phyloP scores from a whole-genome alignment of 352 stramenopile genomes.

The Globisporangium lucens region DNA sequence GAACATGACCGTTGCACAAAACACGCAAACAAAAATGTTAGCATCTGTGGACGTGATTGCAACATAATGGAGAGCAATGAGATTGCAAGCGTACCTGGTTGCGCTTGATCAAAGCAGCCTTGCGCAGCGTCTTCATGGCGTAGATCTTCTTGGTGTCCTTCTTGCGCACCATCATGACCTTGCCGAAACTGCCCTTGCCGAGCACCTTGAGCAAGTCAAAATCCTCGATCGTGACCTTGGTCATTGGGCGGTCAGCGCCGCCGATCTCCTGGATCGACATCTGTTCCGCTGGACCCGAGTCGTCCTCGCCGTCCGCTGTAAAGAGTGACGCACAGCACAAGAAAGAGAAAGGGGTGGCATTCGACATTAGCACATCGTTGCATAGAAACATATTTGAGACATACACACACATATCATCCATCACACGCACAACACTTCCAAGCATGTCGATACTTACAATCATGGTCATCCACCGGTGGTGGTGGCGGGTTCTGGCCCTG shows the following conservation, averaged over 20 bases:
- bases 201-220: slow-evolving; percentile 94
- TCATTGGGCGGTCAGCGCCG: slow-evolving; percentile 46
- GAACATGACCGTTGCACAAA: not conserved
- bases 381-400: not conserved
- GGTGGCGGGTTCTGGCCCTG: slow-evolving; percentile 17
- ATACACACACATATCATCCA: not conserved
- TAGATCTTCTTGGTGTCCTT: slow-evolving; percentile 94
- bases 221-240: slow-evolving; percentile 90
- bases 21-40: not conserved
- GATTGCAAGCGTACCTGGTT: slow-evolving; percentile 62
- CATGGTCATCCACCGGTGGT: slow-evolving; percentile 35
- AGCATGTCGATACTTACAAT: slow-evolving; percentile 42
- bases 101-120: slow-evolving; percentile 90
- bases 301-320: slow-evolving; percentile 72
- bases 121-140: slow-evolving; percentile 95
- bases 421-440: slow-evolving; percentile 3
- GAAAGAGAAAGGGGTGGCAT: not conserved
- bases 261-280: slow-evolving; percentile 83
- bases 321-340: slow-evolving; percentile 15
- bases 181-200: slow-evolving; percentile 94
- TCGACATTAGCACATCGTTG: not conserved
- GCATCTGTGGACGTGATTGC: not conserved
- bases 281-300: slow-evolving; percentile 76
- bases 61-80: not conserved
- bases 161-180: slow-evolving; percentile 95